phyloP scores from a whole-genome alignment of 768 basidiomycete species.

The Phaffia tasmanica region DNA sequence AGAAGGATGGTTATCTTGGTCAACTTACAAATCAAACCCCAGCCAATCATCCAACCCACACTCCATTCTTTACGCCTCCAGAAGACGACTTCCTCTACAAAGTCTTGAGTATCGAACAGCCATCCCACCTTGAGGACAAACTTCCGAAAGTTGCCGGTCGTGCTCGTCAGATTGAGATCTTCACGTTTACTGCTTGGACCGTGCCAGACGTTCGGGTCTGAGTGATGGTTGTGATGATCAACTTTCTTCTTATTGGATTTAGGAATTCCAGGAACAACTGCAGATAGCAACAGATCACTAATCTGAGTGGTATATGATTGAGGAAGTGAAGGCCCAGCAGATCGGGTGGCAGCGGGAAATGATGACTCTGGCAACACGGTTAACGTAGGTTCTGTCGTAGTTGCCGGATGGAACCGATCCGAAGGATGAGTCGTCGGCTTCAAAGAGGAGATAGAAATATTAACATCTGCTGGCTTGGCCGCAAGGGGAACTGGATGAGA shows the following conservation, averaged over 20 bases:
- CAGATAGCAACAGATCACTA: slow-evolving; percentile 16
- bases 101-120: slow-evolving; percentile 23
- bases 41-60: slow-evolving; percentile 15
- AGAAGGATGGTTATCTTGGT: no score
- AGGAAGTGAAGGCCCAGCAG: neutral
- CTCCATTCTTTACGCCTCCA: slow-evolving; percentile 15
- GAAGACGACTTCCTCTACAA: slow-evolving; percentile 21
- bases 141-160: slow-evolving; percentile 25
- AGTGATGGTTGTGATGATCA: neutral
- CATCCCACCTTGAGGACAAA: slow-evolving; percentile 25
- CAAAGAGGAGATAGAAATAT: neutral
- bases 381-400: neutral
- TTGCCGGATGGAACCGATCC: neutral
- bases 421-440: neutral
- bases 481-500: slow-evolving; percentile 7
- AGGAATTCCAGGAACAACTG: slow-evolving; percentile 24
- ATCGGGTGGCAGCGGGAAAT: neutral
- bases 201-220: neutral
- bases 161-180: slow-evolving; percentile 25
- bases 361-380: neutral
- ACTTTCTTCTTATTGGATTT: slow-evolving; percentile 9
- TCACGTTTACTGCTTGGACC: slow-evolving; percentile 11
- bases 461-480: neutral
- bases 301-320: slow-evolving; percentile 24
- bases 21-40: slow-evolving; percentile 17